phyloP scores from a whole-genome alignment of 2,329 filamentous ascomycete genomes.

The Akanthomyces muscarius region DNA sequence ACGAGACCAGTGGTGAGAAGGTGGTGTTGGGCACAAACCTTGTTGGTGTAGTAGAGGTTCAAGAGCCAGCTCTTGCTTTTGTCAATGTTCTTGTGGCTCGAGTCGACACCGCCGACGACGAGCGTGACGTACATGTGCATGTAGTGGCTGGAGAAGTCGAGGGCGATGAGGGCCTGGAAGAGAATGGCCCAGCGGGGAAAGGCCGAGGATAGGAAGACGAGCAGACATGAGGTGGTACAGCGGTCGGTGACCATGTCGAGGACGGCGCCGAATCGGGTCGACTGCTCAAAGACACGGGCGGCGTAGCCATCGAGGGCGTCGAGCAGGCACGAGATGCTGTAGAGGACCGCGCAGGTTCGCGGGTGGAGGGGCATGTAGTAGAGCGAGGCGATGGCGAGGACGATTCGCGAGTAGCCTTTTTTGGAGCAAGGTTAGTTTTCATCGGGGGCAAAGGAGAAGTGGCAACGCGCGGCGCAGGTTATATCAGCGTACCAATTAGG shows the following conservation, averaged over 20 bases:
- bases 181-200: constrained; percentile 92
- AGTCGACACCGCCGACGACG: constrained; percentile 75
- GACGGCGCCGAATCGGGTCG: constrained; percentile 91
- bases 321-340: constrained; percentile 90
- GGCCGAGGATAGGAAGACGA: constrained; percentile 91
- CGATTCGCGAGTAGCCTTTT: constrained; percentile 66
- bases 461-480: neutral
- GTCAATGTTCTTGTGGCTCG: constrained; percentile 90
- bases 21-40: constrained; percentile 53
- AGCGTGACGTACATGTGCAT: constrained; percentile 98
- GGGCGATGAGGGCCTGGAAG: constrained; percentile 87
- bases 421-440: neutral
- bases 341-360: constrained; percentile 87
- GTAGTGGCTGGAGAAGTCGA: constrained; percentile 95
- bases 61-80: constrained; percentile 82
- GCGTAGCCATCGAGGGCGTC: constrained; percentile 93
- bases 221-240: constrained; percentile 90
- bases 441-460: neutral
- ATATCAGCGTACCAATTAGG: constrained; percentile 61
- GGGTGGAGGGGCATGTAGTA: constrained; percentile 99
- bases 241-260: constrained; percentile 99
- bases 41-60: constrained; percentile 96
- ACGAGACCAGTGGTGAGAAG: neutral
- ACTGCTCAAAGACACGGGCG: constrained; percentile 76
- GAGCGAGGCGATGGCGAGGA: constrained; percentile 82